Base-by-base conservation (phyloP, 1,139 yeast genomes). In the Nakaseomyces uthaithaninus region DNA sequence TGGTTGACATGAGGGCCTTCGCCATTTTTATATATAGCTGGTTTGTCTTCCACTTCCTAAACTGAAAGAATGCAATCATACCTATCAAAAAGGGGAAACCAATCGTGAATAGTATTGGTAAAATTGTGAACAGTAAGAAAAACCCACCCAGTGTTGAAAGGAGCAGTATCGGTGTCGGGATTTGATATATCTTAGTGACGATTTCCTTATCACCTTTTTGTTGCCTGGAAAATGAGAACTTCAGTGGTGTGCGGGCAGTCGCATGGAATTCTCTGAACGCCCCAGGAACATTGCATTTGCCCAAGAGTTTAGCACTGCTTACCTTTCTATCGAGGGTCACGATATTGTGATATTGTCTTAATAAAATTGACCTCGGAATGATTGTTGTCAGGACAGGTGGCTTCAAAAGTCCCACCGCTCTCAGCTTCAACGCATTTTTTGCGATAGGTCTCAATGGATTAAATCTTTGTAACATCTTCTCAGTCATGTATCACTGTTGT, bases 361-460 rank as follows among this genome's bases (percentile, higher is more conserved):
- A 28, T 24, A 28, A 15, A n/a, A 17, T 20, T 14, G 25, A 19
- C 24, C 6, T 12, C 33, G 27, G 24, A 24, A 27, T 33, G n/a
- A 44, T 22, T 6, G 45, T 43, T 31, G 37, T 42, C 26, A 40
- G 37, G 27, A 40, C 33, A 12, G 40, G 36, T 22, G 43, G 19
- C n/a, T 39, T 34, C 12, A 40, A 23, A 38, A 42, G 30, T 9
- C 27, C 38, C 19, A 27, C 39, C 12, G n/a, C n/a, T n/a, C n/a
- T n/a, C n/a, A 40, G 15, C 15, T 35, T 39, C 16, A 23, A 28
- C 12, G 7, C 33, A 28, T 28, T 28, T 22, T 10, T 22, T 10
- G 24, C 10, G 7, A 22, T 7, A 22, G 24, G 9, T 22, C 24
- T 22, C 10, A 22, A 7, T 7, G 24, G 24, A 7, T 22, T 22